Evolutionary conservation across 2,329 filamentous ascomycete species (phyloP).

Genomic region (Penicillium sp.): DNA sequence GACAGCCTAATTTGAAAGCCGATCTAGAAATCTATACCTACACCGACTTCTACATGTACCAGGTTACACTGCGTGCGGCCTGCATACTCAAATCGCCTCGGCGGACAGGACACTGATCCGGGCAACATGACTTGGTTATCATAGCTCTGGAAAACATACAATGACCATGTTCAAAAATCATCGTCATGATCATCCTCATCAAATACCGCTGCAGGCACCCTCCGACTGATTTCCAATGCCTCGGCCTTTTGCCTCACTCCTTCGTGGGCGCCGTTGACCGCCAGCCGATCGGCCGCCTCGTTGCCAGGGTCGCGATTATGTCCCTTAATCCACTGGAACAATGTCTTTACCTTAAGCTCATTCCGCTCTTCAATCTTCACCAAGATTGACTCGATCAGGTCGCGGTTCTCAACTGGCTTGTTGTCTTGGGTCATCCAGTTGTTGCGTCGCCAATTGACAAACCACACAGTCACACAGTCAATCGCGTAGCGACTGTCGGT

Average conservation of each 20-base stretch:
- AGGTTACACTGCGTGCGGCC: neutral
- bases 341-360: slow-evolving; percentile 60
- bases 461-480: slow-evolving; percentile 86
- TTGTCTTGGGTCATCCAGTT: slow-evolving; percentile 74
- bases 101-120: neutral
- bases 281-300: slow-evolving; percentile 75
- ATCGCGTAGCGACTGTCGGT: slow-evolving; percentile 93
- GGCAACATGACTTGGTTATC: slow-evolving; percentile 1
- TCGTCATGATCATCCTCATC: slow-evolving; percentile 35
- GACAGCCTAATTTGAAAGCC: neutral
- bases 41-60: neutral
- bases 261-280: slow-evolving; percentile 64
- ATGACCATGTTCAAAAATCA: slow-evolving; percentile 19
- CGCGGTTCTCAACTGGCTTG: slow-evolving; percentile 79
- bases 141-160: neutral
- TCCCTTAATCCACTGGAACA: slow-evolving; percentile 88
- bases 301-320: slow-evolving; percentile 76
- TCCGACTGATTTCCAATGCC: slow-evolving; percentile 25
- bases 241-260: slow-evolving; percentile 35
- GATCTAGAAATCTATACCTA: neutral
- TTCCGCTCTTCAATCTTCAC: slow-evolving; percentile 70
- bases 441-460: slow-evolving; percentile 71
- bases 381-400: slow-evolving; percentile 75
- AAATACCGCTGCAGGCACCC: slow-evolving; percentile 31
- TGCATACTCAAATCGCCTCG: neutral